A percentile compares a stretch with the other conserved stretches of the same genome.
These are phyloP conservation scores for Ascochyta rabiei DNA, from an alignment of 2,329 filamentous ascomycete genomes.

Conservation along the genomic window DNA sequence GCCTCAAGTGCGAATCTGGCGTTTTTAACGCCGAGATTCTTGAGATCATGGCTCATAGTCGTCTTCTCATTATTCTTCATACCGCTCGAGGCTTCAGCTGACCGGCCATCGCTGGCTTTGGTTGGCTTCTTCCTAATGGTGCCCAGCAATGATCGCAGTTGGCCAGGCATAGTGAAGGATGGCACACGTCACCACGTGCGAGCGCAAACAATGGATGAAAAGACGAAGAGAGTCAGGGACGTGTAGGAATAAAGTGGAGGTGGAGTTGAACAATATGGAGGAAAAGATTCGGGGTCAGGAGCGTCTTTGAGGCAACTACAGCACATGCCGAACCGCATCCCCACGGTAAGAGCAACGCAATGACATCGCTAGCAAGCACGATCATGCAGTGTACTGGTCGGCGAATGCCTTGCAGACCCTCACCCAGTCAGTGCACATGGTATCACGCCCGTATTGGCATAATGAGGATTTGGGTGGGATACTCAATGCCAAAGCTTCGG, in stretches of 20 bases:
- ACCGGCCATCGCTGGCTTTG: conserved; percentile 55
- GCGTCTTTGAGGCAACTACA: conserved; percentile 7
- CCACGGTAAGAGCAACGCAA: not conserved
- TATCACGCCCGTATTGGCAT: conserved; percentile 7
- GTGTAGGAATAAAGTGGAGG: not conserved
- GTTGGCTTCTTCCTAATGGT: conserved; percentile 56
- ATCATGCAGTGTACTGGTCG: conserved; percentile 21
- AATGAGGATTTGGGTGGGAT: conserved; percentile 14
- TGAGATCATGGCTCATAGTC: conserved; percentile 58
- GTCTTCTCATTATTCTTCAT: conserved; percentile 33
- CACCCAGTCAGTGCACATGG: conserved; percentile 14
- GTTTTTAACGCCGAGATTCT: conserved; percentile 58
- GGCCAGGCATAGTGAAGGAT: conserved; percentile 35
- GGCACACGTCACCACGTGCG: conserved; percentile 2
- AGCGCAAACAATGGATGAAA: not conserved
- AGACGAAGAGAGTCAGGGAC: not conserved
- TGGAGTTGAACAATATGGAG: not conserved
- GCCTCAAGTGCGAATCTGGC: conserved; percentile 58
- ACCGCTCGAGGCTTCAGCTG: conserved; percentile 37
- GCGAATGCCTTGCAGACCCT: conserved; percentile 15
- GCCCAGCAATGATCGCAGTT: conserved; percentile 52
- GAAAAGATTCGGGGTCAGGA: not conserved
- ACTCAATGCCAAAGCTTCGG: conserved; percentile 6
- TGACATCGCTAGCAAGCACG: conserved; percentile 20
- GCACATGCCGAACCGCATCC: not conserved